Percentiles rank a stretch among this genome's conserved stretches.
These are phyloP conservation scores for Fusarium guadeloupense DNA, from an alignment of 2,329 filamentous ascomycete species.

Conservation along the genomic window DNA sequence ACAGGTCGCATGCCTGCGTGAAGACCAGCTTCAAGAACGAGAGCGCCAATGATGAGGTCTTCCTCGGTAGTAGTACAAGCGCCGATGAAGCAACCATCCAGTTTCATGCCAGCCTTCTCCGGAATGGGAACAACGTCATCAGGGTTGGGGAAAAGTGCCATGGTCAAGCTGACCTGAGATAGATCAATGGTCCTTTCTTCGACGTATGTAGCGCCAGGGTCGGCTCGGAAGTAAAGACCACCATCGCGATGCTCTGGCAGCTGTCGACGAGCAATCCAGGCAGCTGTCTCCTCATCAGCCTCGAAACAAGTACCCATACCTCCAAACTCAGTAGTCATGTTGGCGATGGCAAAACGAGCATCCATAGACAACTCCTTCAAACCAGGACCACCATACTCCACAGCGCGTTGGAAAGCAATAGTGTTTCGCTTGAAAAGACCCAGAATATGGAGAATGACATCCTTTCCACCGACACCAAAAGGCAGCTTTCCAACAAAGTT, in stretches of 20 bases:
- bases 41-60: slow-evolving; percentile 52
- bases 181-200: slow-evolving; percentile 51
- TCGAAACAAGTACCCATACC: slow-evolving; percentile 52
- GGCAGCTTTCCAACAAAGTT: slow-evolving; percentile 51
- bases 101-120: slow-evolving; percentile 42
- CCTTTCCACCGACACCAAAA: slow-evolving; percentile 55
- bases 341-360: slow-evolving; percentile 57
- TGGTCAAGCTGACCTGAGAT: slow-evolving; percentile 47
- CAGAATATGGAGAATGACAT: slow-evolving; percentile 56
- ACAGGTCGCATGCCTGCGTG: slow-evolving; percentile 44
- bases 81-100: slow-evolving; percentile 57
- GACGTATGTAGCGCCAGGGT: slow-evolving; percentile 49
- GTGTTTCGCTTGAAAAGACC: slow-evolving; percentile 56
- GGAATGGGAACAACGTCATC: slow-evolving; percentile 54
- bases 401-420: slow-evolving; percentile 54
- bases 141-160: slow-evolving; percentile 53
- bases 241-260: slow-evolving; percentile 35
- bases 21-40: slow-evolving; percentile 52
- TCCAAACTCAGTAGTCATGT: slow-evolving; percentile 58
- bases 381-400: slow-evolving; percentile 57
- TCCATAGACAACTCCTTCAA: slow-evolving; percentile 51
- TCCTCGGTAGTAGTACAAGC: slow-evolving; percentile 57
- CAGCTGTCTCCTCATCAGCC: slow-evolving; percentile 49
- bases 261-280: slow-evolving; percentile 45
- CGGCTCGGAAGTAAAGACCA: slow-evolving; percentile 50